phyloP scores from a whole-genome alignment of 2,329 filamentous ascomycete species.

The Pseudogymnoascus sp. region DNA sequence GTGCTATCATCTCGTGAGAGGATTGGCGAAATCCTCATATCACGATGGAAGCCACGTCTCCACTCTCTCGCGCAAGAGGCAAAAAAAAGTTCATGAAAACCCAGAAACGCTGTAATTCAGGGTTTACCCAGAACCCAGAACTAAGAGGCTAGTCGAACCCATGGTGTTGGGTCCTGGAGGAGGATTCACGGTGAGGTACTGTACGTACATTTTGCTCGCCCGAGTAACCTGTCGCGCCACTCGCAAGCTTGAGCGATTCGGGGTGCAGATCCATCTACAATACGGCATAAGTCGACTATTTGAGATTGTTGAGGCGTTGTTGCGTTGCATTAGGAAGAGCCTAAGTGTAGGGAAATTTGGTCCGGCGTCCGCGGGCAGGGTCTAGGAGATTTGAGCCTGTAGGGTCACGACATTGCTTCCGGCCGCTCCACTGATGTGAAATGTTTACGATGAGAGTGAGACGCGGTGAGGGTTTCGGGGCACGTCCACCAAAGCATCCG shows the following conservation, averaged over 20 bases:
- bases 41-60: not conserved
- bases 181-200: not conserved
- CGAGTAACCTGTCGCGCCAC: not conserved
- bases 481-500: not conserved
- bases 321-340: conserved; percentile 8
- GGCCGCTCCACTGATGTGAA: not conserved
- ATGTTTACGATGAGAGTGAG: conserved; percentile 5
- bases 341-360: conserved; percentile 4
- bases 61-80: conserved; percentile 3
- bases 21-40: not conserved
- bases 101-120: conserved; percentile 1
- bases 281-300: conserved; percentile 1
- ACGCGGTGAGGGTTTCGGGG: not conserved
- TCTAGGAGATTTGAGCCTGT: conserved; percentile 1
- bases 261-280: conserved; percentile 2
- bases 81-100: not conserved
- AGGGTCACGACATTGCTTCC: conserved; percentile 4
- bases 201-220: not conserved
- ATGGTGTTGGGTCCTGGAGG: not conserved
- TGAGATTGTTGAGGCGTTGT: conserved; percentile 5
- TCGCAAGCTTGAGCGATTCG: not conserved
- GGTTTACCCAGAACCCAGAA: conserved; percentile 1
- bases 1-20: conserved; percentile 4
- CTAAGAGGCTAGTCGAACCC: not conserved
- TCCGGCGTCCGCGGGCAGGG: conserved; percentile 1